A percentile compares a stretch with the other conserved stretches of the same genome.
Conservation (phyloP, 805 yeast species). For the Nakazawaea pomicola region DNA sequence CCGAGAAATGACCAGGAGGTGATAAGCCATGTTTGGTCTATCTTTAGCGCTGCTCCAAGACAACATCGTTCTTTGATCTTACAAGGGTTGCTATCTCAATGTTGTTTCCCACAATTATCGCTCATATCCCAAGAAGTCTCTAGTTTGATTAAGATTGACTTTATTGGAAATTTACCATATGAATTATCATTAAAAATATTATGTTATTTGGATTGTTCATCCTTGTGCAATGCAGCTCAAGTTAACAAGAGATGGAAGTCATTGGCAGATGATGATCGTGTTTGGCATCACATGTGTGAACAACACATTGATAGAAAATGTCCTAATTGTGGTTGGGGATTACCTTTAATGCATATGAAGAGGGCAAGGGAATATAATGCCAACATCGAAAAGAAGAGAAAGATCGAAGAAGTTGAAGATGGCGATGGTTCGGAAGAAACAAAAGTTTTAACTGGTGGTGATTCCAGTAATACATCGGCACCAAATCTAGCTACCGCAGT, state of each 20-base stretch:
- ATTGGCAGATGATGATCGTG: slow-evolving; percentile 92
- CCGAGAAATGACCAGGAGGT: slow-evolving; percentile 72
- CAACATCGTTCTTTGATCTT: slow-evolving; percentile 70
- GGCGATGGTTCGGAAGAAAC: not conserved
- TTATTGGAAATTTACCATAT: slow-evolving; percentile 76
- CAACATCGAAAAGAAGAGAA: slow-evolving; percentile 18
- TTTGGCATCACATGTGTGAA: slow-evolving; percentile 98
- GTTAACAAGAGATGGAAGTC: slow-evolving; percentile 84
- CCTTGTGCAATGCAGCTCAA: slow-evolving; percentile 91
- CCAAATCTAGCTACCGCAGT: no score
- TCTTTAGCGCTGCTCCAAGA: slow-evolving; percentile 69
- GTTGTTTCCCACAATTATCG: slow-evolving; percentile 95
- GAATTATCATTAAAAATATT: slow-evolving; percentile 82
- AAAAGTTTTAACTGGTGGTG: slow-evolving; percentile 21
- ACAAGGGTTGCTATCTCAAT: slow-evolving; percentile 79
- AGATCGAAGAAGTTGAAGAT: slow-evolving; percentile 20
- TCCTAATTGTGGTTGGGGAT: slow-evolving; percentile 98
- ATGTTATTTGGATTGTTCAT: slow-evolving; percentile 86
- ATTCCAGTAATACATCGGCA: no score
- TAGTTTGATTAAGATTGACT: slow-evolving; percentile 80
- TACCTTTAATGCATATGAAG: slow-evolving; percentile 89
- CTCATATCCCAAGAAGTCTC: slow-evolving; percentile 76
- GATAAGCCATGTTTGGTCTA: slow-evolving; percentile 78
- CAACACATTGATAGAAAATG: slow-evolving; percentile 97
- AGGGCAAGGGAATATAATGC: slow-evolving; percentile 47